Conservation (phyloP, 768 basidiomycete genomes). For the Phaeotremella skinneri region DNA sequence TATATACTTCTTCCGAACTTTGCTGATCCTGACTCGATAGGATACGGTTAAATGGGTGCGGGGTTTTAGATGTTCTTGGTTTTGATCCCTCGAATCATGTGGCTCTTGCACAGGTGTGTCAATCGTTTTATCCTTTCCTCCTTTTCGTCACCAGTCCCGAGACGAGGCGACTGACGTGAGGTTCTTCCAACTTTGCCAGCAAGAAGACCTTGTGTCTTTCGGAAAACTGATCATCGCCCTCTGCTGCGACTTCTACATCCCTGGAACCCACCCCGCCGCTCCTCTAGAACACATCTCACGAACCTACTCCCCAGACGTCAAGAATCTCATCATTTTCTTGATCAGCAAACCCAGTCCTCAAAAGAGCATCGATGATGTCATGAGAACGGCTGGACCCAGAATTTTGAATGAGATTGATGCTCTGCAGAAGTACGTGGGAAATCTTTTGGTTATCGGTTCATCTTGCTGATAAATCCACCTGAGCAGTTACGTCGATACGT, state of each 20-base stretch:
- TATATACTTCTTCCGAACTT: neutral
- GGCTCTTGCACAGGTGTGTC: constrained; percentile 21
- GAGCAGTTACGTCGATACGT: constrained; percentile 70
- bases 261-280: constrained; percentile 66
- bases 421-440: constrained; percentile 63
- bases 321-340: constrained; percentile 70
- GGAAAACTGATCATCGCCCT: constrained; percentile 78
- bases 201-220: constrained; percentile 84
- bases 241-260: constrained; percentile 67
- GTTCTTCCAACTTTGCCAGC: constrained; percentile 50
- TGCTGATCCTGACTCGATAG: constrained; percentile 52
- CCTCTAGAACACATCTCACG: constrained; percentile 70
- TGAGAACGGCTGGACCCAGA: constrained; percentile 73
- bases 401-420: constrained; percentile 79
- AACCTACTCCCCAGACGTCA: constrained; percentile 75
- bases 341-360: constrained; percentile 68
- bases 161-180: neutral
- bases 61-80: constrained; percentile 78
- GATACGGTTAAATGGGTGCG: constrained; percentile 80
- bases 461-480: constrained; percentile 7
- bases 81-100: constrained; percentile 56
- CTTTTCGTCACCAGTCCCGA: neutral
- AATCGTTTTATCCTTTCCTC: neutral
- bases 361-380: constrained; percentile 72
- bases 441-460: neutral